Conservation (phyloP, 1,284 basidiomycete species). For the Cryptococcus jaspeensis region DNA sequence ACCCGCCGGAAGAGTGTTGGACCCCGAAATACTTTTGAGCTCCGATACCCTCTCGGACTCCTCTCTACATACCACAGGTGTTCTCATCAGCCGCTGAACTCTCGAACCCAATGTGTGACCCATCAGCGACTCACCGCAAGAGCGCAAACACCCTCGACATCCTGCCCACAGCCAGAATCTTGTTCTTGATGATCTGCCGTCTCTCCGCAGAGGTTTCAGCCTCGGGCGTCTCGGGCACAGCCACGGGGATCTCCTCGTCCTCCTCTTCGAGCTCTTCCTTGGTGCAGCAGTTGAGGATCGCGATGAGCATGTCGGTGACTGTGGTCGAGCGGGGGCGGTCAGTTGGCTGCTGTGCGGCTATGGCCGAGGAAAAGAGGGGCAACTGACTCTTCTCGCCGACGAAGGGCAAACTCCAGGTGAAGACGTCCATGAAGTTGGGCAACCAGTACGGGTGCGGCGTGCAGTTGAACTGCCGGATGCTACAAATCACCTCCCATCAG, state of each 20-base stretch:
- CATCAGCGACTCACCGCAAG: conserved; percentile 65
- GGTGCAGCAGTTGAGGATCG: conserved; percentile 88
- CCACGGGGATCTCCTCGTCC: conserved; percentile 60
- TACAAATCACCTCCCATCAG: conserved; percentile 4
- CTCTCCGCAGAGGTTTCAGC: conserved; percentile 63
- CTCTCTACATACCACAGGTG: conserved; percentile 63
- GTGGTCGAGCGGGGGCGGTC: conserved; percentile 5
- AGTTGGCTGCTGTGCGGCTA: neutral
- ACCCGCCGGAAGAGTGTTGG: conserved; percentile 77
- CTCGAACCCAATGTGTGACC: neutral
- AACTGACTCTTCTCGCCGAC: conserved; percentile 91
- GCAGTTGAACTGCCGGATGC: conserved; percentile 81
- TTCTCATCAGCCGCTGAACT: neutral
- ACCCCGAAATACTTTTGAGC: conserved; percentile 84
- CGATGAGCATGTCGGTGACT: conserved; percentile 96
- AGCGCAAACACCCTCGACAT: conserved; percentile 96
- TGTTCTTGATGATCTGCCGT: conserved; percentile 88
- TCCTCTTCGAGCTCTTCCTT: conserved; percentile 93
- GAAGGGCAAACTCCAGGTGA: conserved; percentile 98
- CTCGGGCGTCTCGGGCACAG: conserved; percentile 40
- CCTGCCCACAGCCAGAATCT: conserved; percentile 95
- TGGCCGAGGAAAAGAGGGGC: neutral
- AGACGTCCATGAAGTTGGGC: conserved; percentile 99
- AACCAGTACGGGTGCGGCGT: conserved; percentile 95
- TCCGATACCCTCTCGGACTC: conserved; percentile 97